Base-by-base conservation (phyloP, 805 yeast species). In the Pichia thaimueangensis region DNA sequence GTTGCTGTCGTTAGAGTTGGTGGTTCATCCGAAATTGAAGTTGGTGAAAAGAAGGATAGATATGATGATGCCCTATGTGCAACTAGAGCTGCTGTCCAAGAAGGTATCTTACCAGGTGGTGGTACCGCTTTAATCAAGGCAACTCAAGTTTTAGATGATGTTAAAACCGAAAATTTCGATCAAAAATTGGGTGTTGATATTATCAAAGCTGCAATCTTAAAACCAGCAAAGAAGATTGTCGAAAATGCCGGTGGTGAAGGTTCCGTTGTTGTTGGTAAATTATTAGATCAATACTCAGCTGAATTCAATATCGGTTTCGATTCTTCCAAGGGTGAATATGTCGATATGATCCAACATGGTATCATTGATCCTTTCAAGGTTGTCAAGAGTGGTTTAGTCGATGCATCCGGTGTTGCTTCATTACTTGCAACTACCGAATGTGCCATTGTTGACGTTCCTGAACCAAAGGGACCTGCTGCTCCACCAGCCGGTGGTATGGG, bases 21-120 rank as follows among this genome's bases (percentile, higher is more conserved):
- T 65, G 98, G 98, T 55, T 66, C 95, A 35, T 84, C 96, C 19
- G 97, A 93, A 71, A 85, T 93, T 53, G 97, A 93, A 71, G 98
- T 93, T 53, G 94, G 97, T 61, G 98, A 93, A 76, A 93, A 93
- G 93, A 93, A 93, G 75, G 98, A 93, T 67, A 84, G 98, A 70
- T 86, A 88, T 62, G 97, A 93, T 59, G 98, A 93, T 71, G 97
- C 98, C 22, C 76, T 93, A 63, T 91, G 93, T 63, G 97, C 98
- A 43, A 93, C 97, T 41, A 87, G 97, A 69, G 97, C 98, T 45
- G 98, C 98, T 52, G 96, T 93, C 51, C 91, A 91, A 70, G 96
- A 87, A 69, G 98, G 98, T 70, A 88, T 93, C 62, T 76, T 93
- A 54, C 98, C 98, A 62, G 98, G 98, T 72, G 98, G 98, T 66